phyloP scores from a whole-genome alignment of 2,329 filamentous ascomycete species.

The Diaporthe vaccinii region DNA sequence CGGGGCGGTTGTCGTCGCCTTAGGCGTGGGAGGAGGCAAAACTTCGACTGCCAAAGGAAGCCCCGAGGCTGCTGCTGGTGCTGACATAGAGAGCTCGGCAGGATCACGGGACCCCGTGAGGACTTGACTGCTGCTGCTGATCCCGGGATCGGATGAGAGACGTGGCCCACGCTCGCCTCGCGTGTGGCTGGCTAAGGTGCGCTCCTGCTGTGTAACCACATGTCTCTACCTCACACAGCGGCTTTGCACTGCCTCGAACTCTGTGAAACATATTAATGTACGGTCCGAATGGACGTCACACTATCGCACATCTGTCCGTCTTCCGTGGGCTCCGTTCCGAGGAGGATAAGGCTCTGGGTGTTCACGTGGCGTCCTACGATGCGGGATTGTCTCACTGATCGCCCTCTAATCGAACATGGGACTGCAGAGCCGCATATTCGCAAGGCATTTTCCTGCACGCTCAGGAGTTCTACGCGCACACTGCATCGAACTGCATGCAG shows the following conservation, averaged over 20 bases:
- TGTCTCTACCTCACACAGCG: neutral
- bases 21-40: conserved; percentile 50
- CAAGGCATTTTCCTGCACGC: neutral
- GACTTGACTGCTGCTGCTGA: neutral
- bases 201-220: conserved; percentile 3
- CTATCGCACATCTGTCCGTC: neutral
- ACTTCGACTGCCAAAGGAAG: conserved; percentile 10
- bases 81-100: neutral
- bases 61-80: conserved; percentile 5
- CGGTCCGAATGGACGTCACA: neutral
- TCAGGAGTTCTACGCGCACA: neutral
- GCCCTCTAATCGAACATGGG: neutral
- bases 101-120: neutral
- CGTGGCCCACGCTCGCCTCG: neutral
- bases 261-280: neutral
- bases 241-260: neutral
- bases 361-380: neutral
- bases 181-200: conserved; percentile 2
- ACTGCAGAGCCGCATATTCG: neutral
- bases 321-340: too few relatives aligned
- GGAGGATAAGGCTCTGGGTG: neutral
- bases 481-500: neutral
- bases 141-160: neutral
- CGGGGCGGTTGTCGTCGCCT: conserved; percentile 49
- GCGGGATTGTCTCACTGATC: neutral